A percentile compares a stretch with the other conserved stretches of the same genome.
Conservation (phyloP, 2,329 filamentous ascomycete genomes). For the Phaeosphaeriaceae sp. region DNA sequence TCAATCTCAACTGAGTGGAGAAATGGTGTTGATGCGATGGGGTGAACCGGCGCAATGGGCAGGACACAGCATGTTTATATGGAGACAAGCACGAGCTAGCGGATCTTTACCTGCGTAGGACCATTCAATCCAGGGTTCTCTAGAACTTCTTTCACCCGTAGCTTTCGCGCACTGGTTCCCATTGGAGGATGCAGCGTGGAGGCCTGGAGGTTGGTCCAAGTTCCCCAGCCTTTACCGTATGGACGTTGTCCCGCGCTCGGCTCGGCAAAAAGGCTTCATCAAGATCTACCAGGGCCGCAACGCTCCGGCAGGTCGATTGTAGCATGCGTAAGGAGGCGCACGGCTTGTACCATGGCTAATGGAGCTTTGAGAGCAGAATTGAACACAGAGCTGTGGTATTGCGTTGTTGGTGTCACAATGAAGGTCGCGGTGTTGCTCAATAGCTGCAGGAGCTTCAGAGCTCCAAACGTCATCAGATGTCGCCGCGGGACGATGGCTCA, state of each 20-base stretch:
- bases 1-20: slow-evolving; percentile 20
- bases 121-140: slow-evolving; percentile 17
- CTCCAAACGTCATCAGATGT: slow-evolving; percentile 11
- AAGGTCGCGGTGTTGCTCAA: neutral
- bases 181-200: slow-evolving; percentile 3
- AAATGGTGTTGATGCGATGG: slow-evolving; percentile 22
- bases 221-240: slow-evolving; percentile 12
- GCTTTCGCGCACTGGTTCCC: neutral
- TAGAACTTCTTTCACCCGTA: slow-evolving; percentile 16
- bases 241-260: slow-evolving; percentile 16
- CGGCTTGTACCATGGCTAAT: neutral
- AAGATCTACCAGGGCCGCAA: slow-evolving; percentile 34
- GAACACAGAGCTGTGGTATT: neutral
- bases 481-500: neutral
- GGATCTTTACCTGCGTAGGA: slow-evolving; percentile 18
- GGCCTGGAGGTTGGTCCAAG: slow-evolving; percentile 13
- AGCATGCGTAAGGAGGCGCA: neutral
- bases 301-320: slow-evolving; percentile 6
- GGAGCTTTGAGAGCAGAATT: neutral
- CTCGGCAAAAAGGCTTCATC: slow-evolving; percentile 33
- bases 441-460: slow-evolving; percentile 8
- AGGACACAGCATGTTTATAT: slow-evolving; percentile 20
- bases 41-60: slow-evolving; percentile 15
- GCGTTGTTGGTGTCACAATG: neutral
- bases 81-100: slow-evolving; percentile 17